These are phyloP conservation scores for Mortierella sp. DNA, from an alignment of 371 early-diverging fungal genomes.

Conservation along the genomic window DNA sequence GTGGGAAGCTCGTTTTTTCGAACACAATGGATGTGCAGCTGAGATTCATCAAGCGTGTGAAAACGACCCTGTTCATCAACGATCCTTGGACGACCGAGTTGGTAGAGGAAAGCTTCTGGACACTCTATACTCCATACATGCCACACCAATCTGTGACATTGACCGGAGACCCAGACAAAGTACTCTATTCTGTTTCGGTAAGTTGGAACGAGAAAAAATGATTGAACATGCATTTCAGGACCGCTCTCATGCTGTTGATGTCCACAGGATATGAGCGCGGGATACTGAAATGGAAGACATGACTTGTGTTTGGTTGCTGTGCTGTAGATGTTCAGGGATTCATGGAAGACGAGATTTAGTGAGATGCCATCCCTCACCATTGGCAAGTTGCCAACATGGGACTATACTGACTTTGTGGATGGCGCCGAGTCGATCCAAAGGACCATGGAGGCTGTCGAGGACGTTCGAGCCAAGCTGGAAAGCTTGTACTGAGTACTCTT, in stretches of 20 bases:
- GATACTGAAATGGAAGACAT: background rate
- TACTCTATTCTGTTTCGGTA: conserved; percentile 41
- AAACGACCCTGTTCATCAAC: conserved; percentile 7
- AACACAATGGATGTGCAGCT: conserved; percentile 30
- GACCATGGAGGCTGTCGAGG: conserved; percentile 27
- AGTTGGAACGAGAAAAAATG: background rate
- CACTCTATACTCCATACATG: conserved; percentile 1
- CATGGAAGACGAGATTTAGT: conserved; percentile 34
- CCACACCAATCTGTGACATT: conserved; percentile 21
- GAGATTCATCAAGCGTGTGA: conserved; percentile 18
- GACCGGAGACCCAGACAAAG: conserved; percentile 9
- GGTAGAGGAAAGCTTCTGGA: conserved; percentile 30
- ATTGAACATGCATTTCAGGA: background rate
- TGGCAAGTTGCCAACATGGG: conserved; percentile 35
- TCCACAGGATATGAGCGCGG: background rate
- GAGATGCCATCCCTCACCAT: conserved; percentile 40
- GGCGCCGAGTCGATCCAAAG: conserved; percentile 29
- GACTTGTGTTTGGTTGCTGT: background rate
- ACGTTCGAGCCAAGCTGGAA: conserved; percentile 19
- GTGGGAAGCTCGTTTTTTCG: conserved; percentile 11
- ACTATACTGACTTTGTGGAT: conserved; percentile 37
- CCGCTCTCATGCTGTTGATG: no score
- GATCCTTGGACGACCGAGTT: conserved; percentile 39
- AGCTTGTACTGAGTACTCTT: background rate
- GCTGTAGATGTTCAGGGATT: conserved; percentile 37